Evolutionary conservation across 2,329 filamentous ascomycete genomes (phyloP).

Genomic region (Fusarium brachygibbosum): DNA sequence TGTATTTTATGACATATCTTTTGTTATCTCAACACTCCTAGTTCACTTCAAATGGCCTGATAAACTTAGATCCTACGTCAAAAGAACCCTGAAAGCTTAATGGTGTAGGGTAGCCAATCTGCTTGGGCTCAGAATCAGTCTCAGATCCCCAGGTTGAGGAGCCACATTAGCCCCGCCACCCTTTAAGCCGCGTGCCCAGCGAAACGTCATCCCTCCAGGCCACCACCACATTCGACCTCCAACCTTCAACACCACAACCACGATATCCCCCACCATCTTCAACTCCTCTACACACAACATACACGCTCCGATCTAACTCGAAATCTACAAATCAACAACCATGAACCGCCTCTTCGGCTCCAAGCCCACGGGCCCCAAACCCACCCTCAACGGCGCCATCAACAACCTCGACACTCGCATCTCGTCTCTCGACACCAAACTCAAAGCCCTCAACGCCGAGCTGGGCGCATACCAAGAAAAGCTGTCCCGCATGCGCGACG

Average conservation of each 20-base stretch:
- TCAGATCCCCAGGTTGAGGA: conserved; percentile 21
- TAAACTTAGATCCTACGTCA: background rate
- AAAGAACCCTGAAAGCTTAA: background rate
- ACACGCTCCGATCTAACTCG: accelerated
- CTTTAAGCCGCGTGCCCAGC: conserved; percentile 38
- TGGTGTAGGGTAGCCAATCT: conserved; percentile 5
- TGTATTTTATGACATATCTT: accelerated
- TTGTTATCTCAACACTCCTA: accelerated
- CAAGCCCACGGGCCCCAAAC: conserved; percentile 88
- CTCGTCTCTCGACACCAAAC: conserved; percentile 91
- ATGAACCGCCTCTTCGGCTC: conserved; percentile 98
- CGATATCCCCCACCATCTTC: background rate
- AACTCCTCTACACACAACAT: background rate
- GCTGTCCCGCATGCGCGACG: conserved; percentile 92
- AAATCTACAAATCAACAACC: conserved; percentile 48
- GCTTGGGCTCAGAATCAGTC: background rate
- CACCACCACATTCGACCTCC: conserved; percentile 30
- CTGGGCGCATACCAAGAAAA: conserved; percentile 89
- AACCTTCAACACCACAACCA: conserved; percentile 9
- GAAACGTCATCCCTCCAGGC: conserved; percentile 49
- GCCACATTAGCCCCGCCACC: conserved; percentile 16
- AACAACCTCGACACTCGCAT: conserved; percentile 86
- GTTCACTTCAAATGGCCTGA: accelerated
- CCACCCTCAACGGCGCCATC: conserved; percentile 87
- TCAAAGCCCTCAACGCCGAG: conserved; percentile 91